These are phyloP conservation scores for Fallopia convolvulus DNA, from an alignment of 148 eudicot genomes.

Conservation along the genomic window DNA sequence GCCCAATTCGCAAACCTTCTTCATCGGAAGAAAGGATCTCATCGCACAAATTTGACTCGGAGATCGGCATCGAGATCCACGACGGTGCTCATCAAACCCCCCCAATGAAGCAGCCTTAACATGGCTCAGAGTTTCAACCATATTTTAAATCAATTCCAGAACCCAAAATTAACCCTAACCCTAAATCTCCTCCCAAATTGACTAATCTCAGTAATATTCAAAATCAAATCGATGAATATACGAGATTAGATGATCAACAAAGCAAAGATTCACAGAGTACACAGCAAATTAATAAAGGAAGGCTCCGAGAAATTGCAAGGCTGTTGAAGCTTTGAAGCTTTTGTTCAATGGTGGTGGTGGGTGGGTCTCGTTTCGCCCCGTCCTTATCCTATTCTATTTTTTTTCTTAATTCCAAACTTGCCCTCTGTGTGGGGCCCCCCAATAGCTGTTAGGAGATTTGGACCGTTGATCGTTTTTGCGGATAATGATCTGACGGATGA, in stretches of 20 bases:
- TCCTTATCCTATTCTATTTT: neutral
- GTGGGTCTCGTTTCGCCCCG: neutral
- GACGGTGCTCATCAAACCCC: neutral
- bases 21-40: constrained; percentile 13
- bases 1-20: constrained; percentile 18
- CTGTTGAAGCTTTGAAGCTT: neutral
- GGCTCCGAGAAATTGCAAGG: neutral
- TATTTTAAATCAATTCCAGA: neutral
- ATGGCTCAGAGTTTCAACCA: constrained; percentile 7
- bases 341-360: neutral
- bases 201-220: neutral
- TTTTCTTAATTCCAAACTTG: neutral
- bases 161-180: neutral
- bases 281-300: neutral
- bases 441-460: neutral
- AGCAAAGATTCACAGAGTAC: neutral
- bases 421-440: neutral
- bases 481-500: neutral
- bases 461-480: neutral
- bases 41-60: neutral
- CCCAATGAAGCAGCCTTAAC: neutral
- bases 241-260: neutral
- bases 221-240: neutral
- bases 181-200: neutral
- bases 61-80: constrained; percentile 1